Conservation (phyloP, 768 basidiomycete species). For the Candolleomyces aberdarensis region DNA sequence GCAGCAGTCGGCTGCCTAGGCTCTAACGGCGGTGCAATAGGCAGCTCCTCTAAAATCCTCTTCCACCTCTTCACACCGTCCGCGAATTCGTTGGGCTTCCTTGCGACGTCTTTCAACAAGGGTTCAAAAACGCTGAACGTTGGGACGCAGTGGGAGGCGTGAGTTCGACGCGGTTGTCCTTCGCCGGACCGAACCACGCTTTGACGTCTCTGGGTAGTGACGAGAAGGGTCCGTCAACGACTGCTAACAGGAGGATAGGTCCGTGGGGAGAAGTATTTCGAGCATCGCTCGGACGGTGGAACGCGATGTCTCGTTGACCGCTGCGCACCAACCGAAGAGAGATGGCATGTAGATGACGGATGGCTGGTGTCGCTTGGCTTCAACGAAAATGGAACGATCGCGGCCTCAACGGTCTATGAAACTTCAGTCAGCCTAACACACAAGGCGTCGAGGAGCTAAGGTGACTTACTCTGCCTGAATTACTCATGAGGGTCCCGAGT, state of each 20-base stretch:
- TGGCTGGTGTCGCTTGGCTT: slow-evolving; percentile 96
- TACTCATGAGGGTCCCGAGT: slow-evolving; percentile 81
- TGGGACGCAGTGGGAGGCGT: slow-evolving; percentile 48
- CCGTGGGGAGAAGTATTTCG: slow-evolving; percentile 85
- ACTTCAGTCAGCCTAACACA: slow-evolving; percentile 2
- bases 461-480: slow-evolving; percentile 77
- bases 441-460: background rate
- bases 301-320: slow-evolving; percentile 80
- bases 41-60: slow-evolving; percentile 81
- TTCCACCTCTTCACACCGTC: slow-evolving; percentile 84
- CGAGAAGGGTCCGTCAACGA: slow-evolving; percentile 75
- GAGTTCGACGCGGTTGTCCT: slow-evolving; percentile 73
- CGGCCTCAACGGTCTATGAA: slow-evolving; percentile 74
- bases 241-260: slow-evolving; percentile 87
- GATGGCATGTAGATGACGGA: slow-evolving; percentile 95
- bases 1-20: slow-evolving; percentile 78
- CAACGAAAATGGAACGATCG: slow-evolving; percentile 94
- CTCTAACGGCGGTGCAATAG: slow-evolving; percentile 86
- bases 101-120: slow-evolving; percentile 62
- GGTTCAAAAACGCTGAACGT: slow-evolving; percentile 72
- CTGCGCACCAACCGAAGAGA: slow-evolving; percentile 78
- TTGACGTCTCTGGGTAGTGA: slow-evolving; percentile 79
- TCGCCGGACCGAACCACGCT: slow-evolving; percentile 83
- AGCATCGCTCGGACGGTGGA: slow-evolving; percentile 88
- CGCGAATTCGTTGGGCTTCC: slow-evolving; percentile 84